These are phyloP conservation scores for Suhomyces canberraensis DNA, from an alignment of 805 yeast genomes.

Conservation along the genomic window DNA sequence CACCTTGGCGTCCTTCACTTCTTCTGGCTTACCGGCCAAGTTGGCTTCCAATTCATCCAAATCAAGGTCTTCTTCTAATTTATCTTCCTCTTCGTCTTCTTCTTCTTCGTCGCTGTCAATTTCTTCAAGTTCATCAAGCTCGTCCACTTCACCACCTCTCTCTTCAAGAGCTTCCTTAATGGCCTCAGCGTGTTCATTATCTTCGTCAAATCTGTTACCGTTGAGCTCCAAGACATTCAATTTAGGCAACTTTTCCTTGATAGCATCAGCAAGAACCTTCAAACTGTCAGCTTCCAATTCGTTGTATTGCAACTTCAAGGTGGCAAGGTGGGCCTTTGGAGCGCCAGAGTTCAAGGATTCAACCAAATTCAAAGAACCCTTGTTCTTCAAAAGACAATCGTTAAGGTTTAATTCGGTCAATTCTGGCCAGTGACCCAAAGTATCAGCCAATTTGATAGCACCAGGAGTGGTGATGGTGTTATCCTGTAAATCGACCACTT, in stretches of 20 bases:
- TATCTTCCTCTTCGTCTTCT: conserved; percentile 53
- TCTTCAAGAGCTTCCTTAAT: conserved; percentile 62
- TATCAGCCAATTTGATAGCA: conserved; percentile 46
- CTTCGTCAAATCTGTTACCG: conserved; percentile 93
- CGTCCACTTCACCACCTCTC: conserved; percentile 87
- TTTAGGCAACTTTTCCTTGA: conserved; percentile 53
- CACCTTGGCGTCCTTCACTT: conserved; percentile 43
- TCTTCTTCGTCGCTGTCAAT: conserved; percentile 65
- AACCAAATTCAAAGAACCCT: conserved; percentile 63
- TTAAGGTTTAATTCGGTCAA: conserved; percentile 79
- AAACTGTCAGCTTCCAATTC: conserved; percentile 73
- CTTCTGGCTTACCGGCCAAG: conserved; percentile 43
- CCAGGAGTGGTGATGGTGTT: conserved; percentile 84
- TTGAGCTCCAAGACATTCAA: conserved; percentile 75
- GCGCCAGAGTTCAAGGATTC: conserved; percentile 41
- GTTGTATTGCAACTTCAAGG: conserved; percentile 79
- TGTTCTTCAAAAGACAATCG: conserved; percentile 80
- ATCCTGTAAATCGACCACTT: conserved; percentile 84
- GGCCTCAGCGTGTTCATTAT: conserved; percentile 62
- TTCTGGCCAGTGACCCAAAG: conserved; percentile 57
- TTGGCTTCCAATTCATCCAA: conserved; percentile 51
- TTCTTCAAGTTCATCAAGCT: conserved; percentile 93
- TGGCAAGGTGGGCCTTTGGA: conserved; percentile 45
- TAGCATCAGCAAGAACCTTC: conserved; percentile 51
- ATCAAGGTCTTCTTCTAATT: conserved; percentile 53